Evolutionary conservation across 2,329 filamentous ascomycete species (phyloP), one percentile per base, ranked within the genome.

Genomic region (Botryotinia narcissicola): DNA sequence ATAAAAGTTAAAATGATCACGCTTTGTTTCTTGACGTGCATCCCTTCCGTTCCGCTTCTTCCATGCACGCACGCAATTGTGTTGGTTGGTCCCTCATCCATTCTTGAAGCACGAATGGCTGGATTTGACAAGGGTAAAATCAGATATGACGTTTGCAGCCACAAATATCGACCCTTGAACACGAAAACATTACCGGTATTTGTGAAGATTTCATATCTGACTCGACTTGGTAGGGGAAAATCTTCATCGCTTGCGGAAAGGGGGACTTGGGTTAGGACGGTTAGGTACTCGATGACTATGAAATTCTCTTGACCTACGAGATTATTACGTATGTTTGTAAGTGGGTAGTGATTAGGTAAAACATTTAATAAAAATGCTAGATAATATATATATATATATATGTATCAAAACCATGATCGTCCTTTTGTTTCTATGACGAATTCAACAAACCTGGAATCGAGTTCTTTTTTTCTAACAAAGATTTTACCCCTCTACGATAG

Each of bases 241-340:
- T 48, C 46, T 54, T 51, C 16, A 68, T 68, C 64, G 64, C 64
- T 68, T 68, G 46, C 25, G 48, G 35, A 68, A 68, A 68, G 18
- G 64, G 63, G 64, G 48, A 42, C 62, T 25, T 35, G 44, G 59
- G 25, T 37, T 16, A 25, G 20, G 14, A 37, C 22, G 59, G 8
- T 57, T 32, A 29, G 29, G 16, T 25, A 22, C 18, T 32, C 5
- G 25, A n/a, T 67, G 22, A n/a, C 32, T 37, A n/a, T 4, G 20
- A 37, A 18, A 25, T 9, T 51, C 48, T 54, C 51, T 54, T 54
- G 51, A 29, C n/a, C 51, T 29, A 54, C 51, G 51, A 29, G 51
- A 29, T 54, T 9, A 51, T 67, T 51, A 51, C 46, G 7, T 37
- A 18, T 35, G 12, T 64, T 25, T n/a, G 48, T 3, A 14, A 10